Percentiles rank a stretch among this genome's conserved stretches.
These are phyloP conservation scores for Chloranthus sessilifolius DNA, from an alignment of 164 flowering plant genomes.

Conservation along the genomic window DNA sequence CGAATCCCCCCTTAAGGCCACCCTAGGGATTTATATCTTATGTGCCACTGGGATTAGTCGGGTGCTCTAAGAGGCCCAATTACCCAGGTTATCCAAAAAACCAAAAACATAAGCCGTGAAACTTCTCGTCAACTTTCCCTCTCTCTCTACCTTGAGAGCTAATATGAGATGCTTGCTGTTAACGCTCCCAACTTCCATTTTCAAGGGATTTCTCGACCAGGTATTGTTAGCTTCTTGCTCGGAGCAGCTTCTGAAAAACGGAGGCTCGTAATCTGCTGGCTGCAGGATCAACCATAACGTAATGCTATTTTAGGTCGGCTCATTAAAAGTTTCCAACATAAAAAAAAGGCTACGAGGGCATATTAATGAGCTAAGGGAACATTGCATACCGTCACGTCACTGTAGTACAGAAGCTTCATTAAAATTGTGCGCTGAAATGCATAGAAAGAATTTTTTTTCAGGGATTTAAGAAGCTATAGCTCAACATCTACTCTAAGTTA, in stretches of 20 bases:
- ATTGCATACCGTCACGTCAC: slow-evolving; percentile 75
- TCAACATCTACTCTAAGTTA: no score
- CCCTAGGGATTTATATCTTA: no score
- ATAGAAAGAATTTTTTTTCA: background rate
- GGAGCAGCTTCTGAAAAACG: slow-evolving; percentile 76
- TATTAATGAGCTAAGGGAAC: background rate
- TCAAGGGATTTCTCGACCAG: slow-evolving; percentile 74
- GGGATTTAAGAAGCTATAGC: background rate
- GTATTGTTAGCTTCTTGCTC: slow-evolving; percentile 66
- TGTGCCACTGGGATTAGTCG: no score
- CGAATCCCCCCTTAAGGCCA: no score
- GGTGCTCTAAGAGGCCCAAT: no score
- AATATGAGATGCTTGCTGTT: slow-evolving; percentile 91
- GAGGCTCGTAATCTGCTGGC: slow-evolving; percentile 95
- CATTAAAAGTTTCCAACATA: no score
- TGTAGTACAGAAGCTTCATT: slow-evolving; percentile 89
- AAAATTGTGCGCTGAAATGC: slow-evolving; percentile 77
- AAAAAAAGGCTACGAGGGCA: no score
- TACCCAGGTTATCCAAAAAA: no score
- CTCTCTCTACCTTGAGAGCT: slow-evolving; percentile 63
- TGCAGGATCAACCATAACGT: slow-evolving; percentile 26
- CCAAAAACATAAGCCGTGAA: no score
- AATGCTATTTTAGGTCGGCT: no score
- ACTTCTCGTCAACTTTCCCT: no score
- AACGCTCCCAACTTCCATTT: slow-evolving; percentile 91